Percentiles rank a stretch among this genome's conserved stretches.
Conservation (phyloP, 2,329 filamentous ascomycete species). For the Annulohypoxylon truncatum region DNA sequence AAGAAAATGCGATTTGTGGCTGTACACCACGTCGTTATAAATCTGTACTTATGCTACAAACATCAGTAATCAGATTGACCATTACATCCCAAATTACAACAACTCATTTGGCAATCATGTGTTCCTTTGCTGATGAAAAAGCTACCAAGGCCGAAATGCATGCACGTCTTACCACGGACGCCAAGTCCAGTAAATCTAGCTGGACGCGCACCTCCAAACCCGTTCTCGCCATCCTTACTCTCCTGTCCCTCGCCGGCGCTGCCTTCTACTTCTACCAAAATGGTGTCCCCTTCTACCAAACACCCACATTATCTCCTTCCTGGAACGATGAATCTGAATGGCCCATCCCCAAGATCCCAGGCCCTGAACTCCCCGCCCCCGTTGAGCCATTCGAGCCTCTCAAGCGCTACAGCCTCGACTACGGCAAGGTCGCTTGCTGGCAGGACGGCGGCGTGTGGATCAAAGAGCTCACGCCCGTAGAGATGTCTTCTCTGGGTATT, state of each 20-base stretch:
- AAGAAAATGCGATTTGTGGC: conserved; percentile 11
- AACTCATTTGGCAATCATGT: conserved; percentile 30
- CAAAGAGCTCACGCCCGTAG: conserved; percentile 35
- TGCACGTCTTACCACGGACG: conserved; percentile 31
- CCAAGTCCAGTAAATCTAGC: conserved; percentile 35
- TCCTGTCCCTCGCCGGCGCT: conserved; percentile 28
- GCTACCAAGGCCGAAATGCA: conserved; percentile 33
- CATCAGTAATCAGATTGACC: conserved; percentile 12
- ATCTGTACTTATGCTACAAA: conserved; percentile 19
- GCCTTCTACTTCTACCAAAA: conserved; percentile 32
- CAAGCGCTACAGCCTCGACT: conserved; percentile 37
- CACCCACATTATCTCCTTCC: conserved; percentile 25
- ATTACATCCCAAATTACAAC: conserved; percentile 29
- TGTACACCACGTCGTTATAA: conserved; percentile 16
- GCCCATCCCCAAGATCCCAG: conserved; percentile 13
- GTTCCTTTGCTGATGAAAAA: conserved; percentile 31
- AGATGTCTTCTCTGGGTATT: conserved; percentile 33
- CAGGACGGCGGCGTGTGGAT: conserved; percentile 37
- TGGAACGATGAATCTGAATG: conserved; percentile 31
- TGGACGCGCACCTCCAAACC: conserved; percentile 30
- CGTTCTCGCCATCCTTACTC: conserved; percentile 32
- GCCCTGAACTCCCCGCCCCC: conserved; percentile 15
- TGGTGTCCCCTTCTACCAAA: conserved; percentile 24
- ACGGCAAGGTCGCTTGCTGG: conserved; percentile 37
- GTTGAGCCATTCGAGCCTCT: conserved; percentile 35